Evolutionary conservation across 2,329 filamentous ascomycete species (phyloP).

Genomic region (Raffaelea ambrosiae): DNA sequence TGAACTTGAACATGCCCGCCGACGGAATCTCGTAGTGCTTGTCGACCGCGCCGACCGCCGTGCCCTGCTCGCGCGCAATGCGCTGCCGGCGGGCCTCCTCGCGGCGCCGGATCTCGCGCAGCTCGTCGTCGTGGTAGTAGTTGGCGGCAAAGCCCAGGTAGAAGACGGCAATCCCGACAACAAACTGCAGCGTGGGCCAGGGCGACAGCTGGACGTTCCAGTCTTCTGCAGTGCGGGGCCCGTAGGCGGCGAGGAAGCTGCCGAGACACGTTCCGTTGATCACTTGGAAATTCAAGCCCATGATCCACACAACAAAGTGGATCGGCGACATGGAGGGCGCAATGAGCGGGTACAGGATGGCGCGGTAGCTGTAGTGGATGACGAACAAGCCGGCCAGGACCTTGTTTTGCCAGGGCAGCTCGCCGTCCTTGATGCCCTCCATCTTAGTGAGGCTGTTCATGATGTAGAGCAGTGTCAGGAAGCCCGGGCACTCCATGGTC

Average conservation of each 20-base stretch:
- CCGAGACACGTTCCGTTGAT: slow-evolving; percentile 71
- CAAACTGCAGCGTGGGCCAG: slow-evolving; percentile 36
- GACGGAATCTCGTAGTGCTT: slow-evolving; percentile 85
- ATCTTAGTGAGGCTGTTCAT: slow-evolving; percentile 59
- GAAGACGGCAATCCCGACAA: slow-evolving; percentile 65
- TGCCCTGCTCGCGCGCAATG: slow-evolving; percentile 26
- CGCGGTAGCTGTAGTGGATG: slow-evolving; percentile 87
- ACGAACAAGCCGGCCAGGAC: slow-evolving; percentile 64
- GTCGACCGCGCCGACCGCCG: slow-evolving; percentile 37
- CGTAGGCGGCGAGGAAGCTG: slow-evolving; percentile 79
- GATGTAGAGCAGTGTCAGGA: slow-evolving; percentile 69
- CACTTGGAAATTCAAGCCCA: slow-evolving; percentile 67
- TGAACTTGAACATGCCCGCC: slow-evolving; percentile 70
- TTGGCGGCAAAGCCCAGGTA: slow-evolving; percentile 68
- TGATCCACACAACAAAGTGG: slow-evolving; percentile 57
- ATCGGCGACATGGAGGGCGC: slow-evolving; percentile 92
- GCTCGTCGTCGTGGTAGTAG: slow-evolving; percentile 81
- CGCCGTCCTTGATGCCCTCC: slow-evolving; percentile 39
- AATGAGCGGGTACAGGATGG: slow-evolving; percentile 70
- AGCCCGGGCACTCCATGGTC: slow-evolving; percentile 76
- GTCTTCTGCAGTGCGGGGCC: slow-evolving; percentile 49
- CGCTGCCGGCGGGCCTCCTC: slow-evolving; percentile 52
- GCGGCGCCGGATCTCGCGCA: slow-evolving; percentile 74
- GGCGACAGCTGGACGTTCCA: slow-evolving; percentile 34
- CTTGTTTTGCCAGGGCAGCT: slow-evolving; percentile 68